Evolutionary conservation across 768 basidiomycete species (phyloP).

Genomic region (Cubamyces lactineus): DNA sequence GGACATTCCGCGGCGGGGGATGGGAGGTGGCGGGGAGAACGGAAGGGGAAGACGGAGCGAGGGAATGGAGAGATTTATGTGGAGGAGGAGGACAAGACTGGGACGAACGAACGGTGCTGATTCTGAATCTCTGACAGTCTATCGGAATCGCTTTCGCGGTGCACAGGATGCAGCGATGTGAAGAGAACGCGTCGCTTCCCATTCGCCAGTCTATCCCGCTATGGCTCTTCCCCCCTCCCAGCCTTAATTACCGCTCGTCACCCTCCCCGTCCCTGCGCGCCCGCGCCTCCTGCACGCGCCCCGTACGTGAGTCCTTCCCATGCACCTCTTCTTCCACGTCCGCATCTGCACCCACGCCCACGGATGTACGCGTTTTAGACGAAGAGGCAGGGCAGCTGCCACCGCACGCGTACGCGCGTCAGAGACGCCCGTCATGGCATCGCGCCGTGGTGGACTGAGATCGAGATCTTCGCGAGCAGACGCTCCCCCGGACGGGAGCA

Average conservation of each 20-base stretch:
- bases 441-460: no score
- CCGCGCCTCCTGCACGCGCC: neutral
- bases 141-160: no score
- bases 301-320: no score
- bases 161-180: slow-evolving; percentile 1
- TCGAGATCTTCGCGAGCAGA: neutral
- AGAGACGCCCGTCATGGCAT: no score
- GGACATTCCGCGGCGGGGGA: neutral
- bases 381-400: no score
- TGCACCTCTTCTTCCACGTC: no score
- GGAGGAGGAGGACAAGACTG: neutral
- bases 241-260: slow-evolving; percentile 17
- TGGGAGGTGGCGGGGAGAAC: slow-evolving; percentile 7
- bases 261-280: slow-evolving; percentile 10
- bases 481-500: slow-evolving; percentile 8
- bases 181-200: slow-evolving; percentile 5
- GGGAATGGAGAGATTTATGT: slow-evolving; percentile 11
- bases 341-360: no score
- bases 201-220: neutral
- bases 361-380: no score
- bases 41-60: neutral
- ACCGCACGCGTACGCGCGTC: no score
- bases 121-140: no score
- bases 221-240: neutral
- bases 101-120: neutral